Base-by-base conservation (phyloP, 164 flowering plant species). In the Annona cherimola region DNA sequence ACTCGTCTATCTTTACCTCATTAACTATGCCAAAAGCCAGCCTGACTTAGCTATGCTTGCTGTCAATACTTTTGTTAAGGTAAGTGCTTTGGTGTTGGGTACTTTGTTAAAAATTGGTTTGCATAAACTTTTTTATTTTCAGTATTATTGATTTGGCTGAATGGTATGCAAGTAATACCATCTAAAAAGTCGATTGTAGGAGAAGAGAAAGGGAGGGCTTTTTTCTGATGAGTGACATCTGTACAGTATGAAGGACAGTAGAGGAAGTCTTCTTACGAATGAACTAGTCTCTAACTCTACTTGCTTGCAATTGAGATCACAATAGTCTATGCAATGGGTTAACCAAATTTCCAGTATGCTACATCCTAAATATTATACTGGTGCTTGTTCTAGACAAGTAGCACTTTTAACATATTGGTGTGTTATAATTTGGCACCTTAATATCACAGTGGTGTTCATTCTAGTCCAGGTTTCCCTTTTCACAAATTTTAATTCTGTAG, bases 21-120 rank as follows among this genome's bases (percentile, higher is more conserved):
- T 96, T 67, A 92, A 96, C 81, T 96, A 96, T 83, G 99, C 99
- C 39, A 93, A 96, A 83, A 93, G 98, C 83, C 97, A 96, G 78
- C 99, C 99, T 39, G 98, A 96, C 76, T 88, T 96, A 20, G 99
- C 99, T 18, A 96, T 96, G 66, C 93, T 96, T 78, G 99, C 98
- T 18, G 99, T 96, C 8, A 93, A 96, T 79, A 96, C 99, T 65
- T 96, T 96, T 84, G 99, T 93, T 66, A 96, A 96, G 96, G 99
- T 90, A 82, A 73, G 74, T 7, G 63, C 26, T 40, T 42, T 5
- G 18, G 16, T 20, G 35, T 20, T 50, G 57, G 14, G 14, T 11
- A 11, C 9, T 8, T 50, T 16, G 14, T 8, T 50, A 50, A 16
- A 50, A 61, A 20, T 61, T 2, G 63, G 5, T 4, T 61, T 8